A percentile compares a stretch with the other conserved stretches of the same genome.
These are phyloP conservation scores for Penicillium verrucosum DNA, from an alignment of 2,329 filamentous ascomycete species.

Conservation along the genomic window DNA sequence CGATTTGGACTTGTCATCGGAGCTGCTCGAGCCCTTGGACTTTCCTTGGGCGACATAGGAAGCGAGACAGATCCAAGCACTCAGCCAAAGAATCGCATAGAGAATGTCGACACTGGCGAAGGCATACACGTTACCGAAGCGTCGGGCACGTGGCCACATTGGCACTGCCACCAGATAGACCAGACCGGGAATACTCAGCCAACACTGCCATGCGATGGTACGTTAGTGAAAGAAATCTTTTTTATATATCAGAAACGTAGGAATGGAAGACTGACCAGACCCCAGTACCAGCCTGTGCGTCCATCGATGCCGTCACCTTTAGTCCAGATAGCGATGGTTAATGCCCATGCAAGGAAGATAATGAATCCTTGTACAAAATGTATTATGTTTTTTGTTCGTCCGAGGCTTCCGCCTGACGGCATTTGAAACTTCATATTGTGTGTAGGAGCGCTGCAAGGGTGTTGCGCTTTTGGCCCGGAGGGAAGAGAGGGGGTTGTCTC, in stretches of 20 bases:
- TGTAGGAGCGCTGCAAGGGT: conserved; percentile 18
- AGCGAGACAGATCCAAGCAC: conserved; percentile 56
- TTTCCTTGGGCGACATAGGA: conserved; percentile 57
- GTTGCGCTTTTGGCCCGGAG: conserved; percentile 14
- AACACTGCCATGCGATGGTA: conserved; percentile 47
- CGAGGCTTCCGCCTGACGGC: conserved; percentile 43
- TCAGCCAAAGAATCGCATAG: conserved; percentile 58
- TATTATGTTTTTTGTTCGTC: conserved; percentile 55
- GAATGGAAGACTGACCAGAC: conserved; percentile 46
- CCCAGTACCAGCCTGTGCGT: conserved; percentile 56
- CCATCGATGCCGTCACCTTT: conserved; percentile 54
- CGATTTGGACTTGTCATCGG: conserved; percentile 28
- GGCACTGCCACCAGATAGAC: conserved; percentile 60
- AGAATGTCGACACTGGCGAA: conserved; percentile 56
- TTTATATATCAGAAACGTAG: neutral
- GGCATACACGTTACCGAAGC: conserved; percentile 59
- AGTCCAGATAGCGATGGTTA: conserved; percentile 58
- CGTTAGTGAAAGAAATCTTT: neutral
- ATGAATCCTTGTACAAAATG: conserved; percentile 55
- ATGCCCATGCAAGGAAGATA: conserved; percentile 57
- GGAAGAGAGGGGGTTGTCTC: conserved; percentile 1
- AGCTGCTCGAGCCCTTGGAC: conserved; percentile 41
- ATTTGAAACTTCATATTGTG: conserved; percentile 27
- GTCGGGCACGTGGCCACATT: conserved; percentile 57
- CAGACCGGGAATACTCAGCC: conserved; percentile 56